Evolutionary conservation across 164 flowering plant genomes (phyloP), one percentile per base, ranked within the genome.

Genomic region (Brasenia schreberi): DNA sequence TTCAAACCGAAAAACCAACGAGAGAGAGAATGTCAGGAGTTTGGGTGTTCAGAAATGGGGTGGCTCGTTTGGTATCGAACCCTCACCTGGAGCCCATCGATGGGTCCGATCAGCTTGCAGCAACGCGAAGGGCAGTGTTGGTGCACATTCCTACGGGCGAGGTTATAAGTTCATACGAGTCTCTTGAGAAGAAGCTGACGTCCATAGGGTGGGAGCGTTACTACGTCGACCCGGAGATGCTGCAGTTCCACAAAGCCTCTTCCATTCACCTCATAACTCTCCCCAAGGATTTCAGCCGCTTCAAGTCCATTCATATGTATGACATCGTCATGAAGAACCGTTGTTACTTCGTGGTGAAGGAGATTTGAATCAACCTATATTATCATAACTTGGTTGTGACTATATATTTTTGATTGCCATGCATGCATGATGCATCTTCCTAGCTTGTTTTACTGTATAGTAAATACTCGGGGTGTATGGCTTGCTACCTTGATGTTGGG

Each of bases 161-260:
- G 74, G 81, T 71, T 23, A 80, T 87, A 17, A 49, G 78, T 2
- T 87, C 88, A 0, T 87, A 87, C 68, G 23, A 72, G 4, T 65
- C 62, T 3, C 82, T 88, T 0, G 86, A 84, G 67, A 71, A 63
- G 16, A 80, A 79, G 61, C 67, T 88, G 52, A 67, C 6, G 0
- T 73, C 72, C 4, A 62, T 86, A 5, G 94, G 94, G 4, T 88
- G 94, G 94, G 94, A 86, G 72, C 75, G 84, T 72, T 88, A 86
- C 71, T 77, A 81, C 19, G 81, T 77, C 1, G 82, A 83, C 59
- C 76, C 85, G 0, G 81, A 84, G 45, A 81, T 82, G 44, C 67
- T 78, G 70, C 90, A 85, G 65, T 85, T 75, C 76, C 90, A 87
- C 79, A 87, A 80, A 72, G 72, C 27, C 63, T 77, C 86, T 10